phyloP scores from a whole-genome alignment of 495 filamentous ascomycete genomes.

The Neurospora sp. region DNA sequence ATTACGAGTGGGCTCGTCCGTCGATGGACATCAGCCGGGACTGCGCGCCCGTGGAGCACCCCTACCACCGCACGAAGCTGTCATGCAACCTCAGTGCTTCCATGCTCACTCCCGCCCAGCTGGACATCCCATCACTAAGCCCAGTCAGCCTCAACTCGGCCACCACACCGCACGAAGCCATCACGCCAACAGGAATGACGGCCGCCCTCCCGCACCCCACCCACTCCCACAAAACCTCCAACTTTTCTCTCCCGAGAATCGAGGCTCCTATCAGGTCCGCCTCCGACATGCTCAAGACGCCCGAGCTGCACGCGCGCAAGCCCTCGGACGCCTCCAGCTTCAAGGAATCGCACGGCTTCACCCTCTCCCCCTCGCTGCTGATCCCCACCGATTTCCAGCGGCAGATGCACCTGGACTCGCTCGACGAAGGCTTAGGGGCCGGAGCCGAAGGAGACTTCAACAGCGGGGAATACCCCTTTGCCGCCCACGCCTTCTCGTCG shows the following conservation, averaged over 20 bases:
- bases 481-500: conserved; percentile 17
- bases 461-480: conserved; percentile 12
- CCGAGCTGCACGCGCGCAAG: conserved; percentile 21
- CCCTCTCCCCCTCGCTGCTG: conserved; percentile 42
- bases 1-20: conserved; percentile 73
- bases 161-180: conserved; percentile 24
- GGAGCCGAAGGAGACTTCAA: conserved; percentile 20
- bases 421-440: conserved; percentile 5
- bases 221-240: conserved; percentile 22
- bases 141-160: conserved; percentile 32
- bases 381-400: conserved; percentile 42
- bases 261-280: conserved; percentile 16
- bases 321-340: conserved; percentile 40
- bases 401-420: conserved; percentile 20
- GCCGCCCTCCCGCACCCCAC: not conserved
- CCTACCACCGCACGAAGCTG: conserved; percentile 9
- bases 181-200: conserved; percentile 27
- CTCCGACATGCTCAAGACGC: conserved; percentile 16
- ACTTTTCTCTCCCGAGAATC: conserved; percentile 32
- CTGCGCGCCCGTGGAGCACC: conserved; percentile 15
- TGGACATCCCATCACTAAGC: conserved; percentile 38
- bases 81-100: conserved; percentile 21
- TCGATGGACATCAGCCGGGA: conserved; percentile 33
- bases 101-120: conserved; percentile 30
- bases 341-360: conserved; percentile 45